These are phyloP conservation scores for Monosporozyma aerobia DNA, from an alignment of 805 yeast species.

Conservation along the genomic window DNA sequence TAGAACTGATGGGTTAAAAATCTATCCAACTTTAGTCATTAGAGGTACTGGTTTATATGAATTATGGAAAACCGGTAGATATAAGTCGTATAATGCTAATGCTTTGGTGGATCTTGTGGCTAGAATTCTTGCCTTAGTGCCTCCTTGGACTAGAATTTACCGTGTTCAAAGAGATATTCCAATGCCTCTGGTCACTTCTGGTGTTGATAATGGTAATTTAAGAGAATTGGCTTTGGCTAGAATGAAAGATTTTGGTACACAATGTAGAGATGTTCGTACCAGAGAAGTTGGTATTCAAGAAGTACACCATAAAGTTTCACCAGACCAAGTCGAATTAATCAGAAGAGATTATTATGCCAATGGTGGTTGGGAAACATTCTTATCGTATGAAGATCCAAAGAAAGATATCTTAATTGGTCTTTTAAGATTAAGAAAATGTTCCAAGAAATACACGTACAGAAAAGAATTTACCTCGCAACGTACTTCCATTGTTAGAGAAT, in stretches of 20 bases:
- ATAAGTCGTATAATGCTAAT: constrained; percentile 89
- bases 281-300: constrained; percentile 98
- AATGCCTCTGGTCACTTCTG: constrained; percentile 95
- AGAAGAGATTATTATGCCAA: constrained; percentile 95
- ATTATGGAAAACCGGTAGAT: constrained; percentile 92
- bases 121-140: constrained; percentile 88
- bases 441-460: constrained; percentile 81
- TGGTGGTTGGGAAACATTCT: constrained; percentile 97
- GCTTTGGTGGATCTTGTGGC: constrained; percentile 93
- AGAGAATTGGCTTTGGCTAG: constrained; percentile 92
- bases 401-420: constrained; percentile 92
- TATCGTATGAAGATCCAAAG: constrained; percentile 93
- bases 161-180: constrained; percentile 98
- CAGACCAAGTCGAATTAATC: constrained; percentile 92
- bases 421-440: constrained; percentile 77
- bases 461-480: constrained; percentile 78
- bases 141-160: constrained; percentile 98
- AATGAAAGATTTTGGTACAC: constrained; percentile 96
- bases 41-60: constrained; percentile 97
- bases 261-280: constrained; percentile 92
- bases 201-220: constrained; percentile 95
- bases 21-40: constrained; percentile 92
- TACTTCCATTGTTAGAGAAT: constrained; percentile 90
- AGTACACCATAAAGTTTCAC: constrained; percentile 92
- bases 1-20: constrained; percentile 91